Evolutionary conservation across 2,329 filamentous ascomycete genomes (phyloP).

Genomic region (Tolypocladium tropicale): DNA sequence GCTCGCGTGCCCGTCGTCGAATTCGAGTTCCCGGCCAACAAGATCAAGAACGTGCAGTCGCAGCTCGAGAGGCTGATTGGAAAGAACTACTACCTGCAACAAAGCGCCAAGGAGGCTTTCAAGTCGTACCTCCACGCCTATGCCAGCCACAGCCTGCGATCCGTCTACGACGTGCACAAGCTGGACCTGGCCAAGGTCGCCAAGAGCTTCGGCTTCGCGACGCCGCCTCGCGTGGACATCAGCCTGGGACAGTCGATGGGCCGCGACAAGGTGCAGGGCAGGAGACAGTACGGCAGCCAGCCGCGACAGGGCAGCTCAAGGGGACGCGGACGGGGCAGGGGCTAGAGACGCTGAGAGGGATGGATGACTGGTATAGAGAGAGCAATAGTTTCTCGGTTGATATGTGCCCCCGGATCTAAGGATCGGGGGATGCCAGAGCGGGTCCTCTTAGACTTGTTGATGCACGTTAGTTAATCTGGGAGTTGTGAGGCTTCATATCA

Average conservation of each 20-base stretch:
- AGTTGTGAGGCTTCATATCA: neutral
- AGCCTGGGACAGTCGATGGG: slow-evolving; percentile 72
- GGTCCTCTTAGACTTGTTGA: neutral
- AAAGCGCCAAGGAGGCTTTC: slow-evolving; percentile 69
- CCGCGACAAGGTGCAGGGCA: slow-evolving; percentile 53
- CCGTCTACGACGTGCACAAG: slow-evolving; percentile 69
- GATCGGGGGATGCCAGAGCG: neutral
- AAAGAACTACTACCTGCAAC: slow-evolving; percentile 96
- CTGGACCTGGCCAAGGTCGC: slow-evolving; percentile 76
- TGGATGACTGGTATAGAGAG: neutral
- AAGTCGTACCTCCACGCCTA: slow-evolving; percentile 92
- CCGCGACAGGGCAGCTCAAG: slow-evolving; percentile 43
- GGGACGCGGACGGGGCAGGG: slow-evolving; percentile 5
- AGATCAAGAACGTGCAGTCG: slow-evolving; percentile 81
- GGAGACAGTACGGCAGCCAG: slow-evolving; percentile 68
- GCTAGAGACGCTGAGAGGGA: neutral
- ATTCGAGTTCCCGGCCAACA: slow-evolving; percentile 88
- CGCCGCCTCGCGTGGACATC: slow-evolving; percentile 75
- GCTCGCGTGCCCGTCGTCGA: slow-evolving; percentile 89
- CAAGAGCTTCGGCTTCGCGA: slow-evolving; percentile 71
- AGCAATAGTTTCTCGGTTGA: neutral
- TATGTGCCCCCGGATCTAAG: neutral
- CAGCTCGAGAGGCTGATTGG: slow-evolving; percentile 90
- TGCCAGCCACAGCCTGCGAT: slow-evolving; percentile 55
- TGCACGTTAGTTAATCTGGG: neutral